phyloP scores from a whole-genome alignment of 345 rosid species.

The Gossypium longicalyx region DNA sequence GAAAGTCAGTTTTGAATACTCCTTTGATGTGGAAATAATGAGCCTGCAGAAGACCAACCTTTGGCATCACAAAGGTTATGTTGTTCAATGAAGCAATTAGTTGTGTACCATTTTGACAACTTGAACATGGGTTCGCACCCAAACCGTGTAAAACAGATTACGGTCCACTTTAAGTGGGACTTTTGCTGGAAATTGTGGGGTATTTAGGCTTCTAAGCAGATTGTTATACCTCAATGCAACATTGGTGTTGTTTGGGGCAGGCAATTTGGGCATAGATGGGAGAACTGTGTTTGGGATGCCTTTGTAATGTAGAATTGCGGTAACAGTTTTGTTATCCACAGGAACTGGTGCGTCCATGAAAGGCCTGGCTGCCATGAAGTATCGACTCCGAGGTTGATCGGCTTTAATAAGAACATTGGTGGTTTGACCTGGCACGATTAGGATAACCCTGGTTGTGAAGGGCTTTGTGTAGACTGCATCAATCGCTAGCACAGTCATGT shows the following conservation, averaged over 20 bases:
- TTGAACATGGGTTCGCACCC: conserved; percentile 57
- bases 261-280: conserved; percentile 25
- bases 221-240: neutral
- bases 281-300: conserved; percentile 27
- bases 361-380: conserved; percentile 22
- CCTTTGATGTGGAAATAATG: conserved; percentile 2
- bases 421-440: conserved; percentile 60
- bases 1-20: conserved; percentile 52
- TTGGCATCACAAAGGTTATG: neutral
- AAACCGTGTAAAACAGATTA: neutral
- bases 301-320: conserved; percentile 47
- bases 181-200: neutral
- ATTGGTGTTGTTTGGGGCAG: neutral
- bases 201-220: neutral
- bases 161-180: neutral
- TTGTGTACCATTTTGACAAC: conserved; percentile 55
- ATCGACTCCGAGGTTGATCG: conserved; percentile 41
- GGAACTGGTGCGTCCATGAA: neutral
- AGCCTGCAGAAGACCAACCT: neutral
- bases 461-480: neutral
- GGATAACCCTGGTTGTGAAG: neutral
- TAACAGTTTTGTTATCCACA: conserved; percentile 34
- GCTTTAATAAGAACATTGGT: conserved; percentile 60
- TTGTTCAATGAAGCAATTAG: conserved; percentile 29
- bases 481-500: neutral